Conservation (phyloP, 2,329 filamentous ascomycete genomes). For the Aureobasidium sp. region DNA sequence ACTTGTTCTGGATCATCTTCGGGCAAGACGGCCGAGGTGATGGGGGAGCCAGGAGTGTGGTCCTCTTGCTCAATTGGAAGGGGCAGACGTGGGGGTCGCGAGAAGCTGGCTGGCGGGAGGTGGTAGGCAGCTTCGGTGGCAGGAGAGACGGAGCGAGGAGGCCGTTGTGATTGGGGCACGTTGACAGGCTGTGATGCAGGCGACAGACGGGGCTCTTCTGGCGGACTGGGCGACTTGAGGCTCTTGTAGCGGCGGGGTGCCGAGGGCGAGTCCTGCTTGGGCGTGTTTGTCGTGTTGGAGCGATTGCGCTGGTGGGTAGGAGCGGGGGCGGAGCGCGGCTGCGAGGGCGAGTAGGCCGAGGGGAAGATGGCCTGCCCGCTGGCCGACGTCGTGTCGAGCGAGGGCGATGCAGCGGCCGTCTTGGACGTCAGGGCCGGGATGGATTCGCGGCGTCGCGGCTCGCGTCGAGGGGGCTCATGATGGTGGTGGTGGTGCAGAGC, state of each 20-base stretch:
- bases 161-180: slow-evolving; percentile 27
- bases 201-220: slow-evolving; percentile 20
- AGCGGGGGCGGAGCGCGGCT: slow-evolving; percentile 1
- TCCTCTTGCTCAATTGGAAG: slow-evolving; percentile 90
- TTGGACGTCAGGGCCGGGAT: slow-evolving; percentile 31
- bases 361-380: slow-evolving; percentile 13
- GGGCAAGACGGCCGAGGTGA: slow-evolving; percentile 59
- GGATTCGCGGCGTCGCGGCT: slow-evolving; percentile 33
- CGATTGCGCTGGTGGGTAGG: slow-evolving; percentile 23
- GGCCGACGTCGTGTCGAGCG: slow-evolving; percentile 12
- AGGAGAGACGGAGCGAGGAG: slow-evolving; percentile 18
- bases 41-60: slow-evolving; percentile 83
- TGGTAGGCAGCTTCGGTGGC: slow-evolving; percentile 29
- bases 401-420: slow-evolving; percentile 19
- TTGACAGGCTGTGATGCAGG: slow-evolving; percentile 34
- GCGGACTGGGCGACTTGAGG: slow-evolving; percentile 14
- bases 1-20: slow-evolving; percentile 42
- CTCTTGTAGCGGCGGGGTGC: slow-evolving; percentile 11
- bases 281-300: slow-evolving; percentile 23
- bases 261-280: slow-evolving; percentile 16
- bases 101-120: slow-evolving; percentile 39
- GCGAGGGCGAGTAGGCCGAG: slow-evolving; percentile 15
- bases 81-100: slow-evolving; percentile 78
- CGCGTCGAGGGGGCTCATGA: slow-evolving; percentile 21
- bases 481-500: slow-evolving; percentile 11